Evolutionary conservation across 148 eudicot genomes (phyloP), one percentile per base, ranked within the genome.

Genomic region (Vaccinium macrocarpon): DNA sequence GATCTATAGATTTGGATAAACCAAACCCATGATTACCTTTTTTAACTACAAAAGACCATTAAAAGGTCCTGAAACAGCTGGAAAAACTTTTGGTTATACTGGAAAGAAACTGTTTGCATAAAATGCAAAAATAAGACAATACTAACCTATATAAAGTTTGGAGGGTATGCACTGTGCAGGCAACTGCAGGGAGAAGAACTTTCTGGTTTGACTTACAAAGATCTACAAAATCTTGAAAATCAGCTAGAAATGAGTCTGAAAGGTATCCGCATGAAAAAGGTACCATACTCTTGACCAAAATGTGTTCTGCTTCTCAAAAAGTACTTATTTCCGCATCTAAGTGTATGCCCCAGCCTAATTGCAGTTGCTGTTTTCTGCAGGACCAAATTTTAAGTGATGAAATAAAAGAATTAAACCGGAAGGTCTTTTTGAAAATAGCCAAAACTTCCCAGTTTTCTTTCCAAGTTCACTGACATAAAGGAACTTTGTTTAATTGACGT

Each of bases 131-230:
- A 78, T 19, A n/a, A 79, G 12, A 21, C 10, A 25, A 27, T 50
- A 3, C 18, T 42, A 29, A 15, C n/a, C 8, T 13, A 11, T 12
- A 51, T 19, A 70, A 29, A 49, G 27, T 13, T 48, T 81, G 68
- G 49, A 82, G 52, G n/a, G 72, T 57, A 57, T 52, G 46, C 84
- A 12, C 51, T 74, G 74, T 90, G 87, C 93, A 96, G 99, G 93
- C 90, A 90, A 81, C 93, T 94, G 49, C 38, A 90, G 90, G 98
- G 99, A 84, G 91, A 93, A 88, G 91, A 91, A 70, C 95, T 96
- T 78, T 92, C 97, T 82, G 94, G 95, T 87, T 86, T 94, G 91
- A 90, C 87, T 78, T 52, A 86, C 85, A 87, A 92, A 73, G 97
- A 94, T 85, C 86, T 96, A 82, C 90, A 91, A 76, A 91, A 86